These are phyloP conservation scores for Pelagomonas calceolata DNA, from an alignment of 108 stramenopile species.

Conservation along the genomic window DNA sequence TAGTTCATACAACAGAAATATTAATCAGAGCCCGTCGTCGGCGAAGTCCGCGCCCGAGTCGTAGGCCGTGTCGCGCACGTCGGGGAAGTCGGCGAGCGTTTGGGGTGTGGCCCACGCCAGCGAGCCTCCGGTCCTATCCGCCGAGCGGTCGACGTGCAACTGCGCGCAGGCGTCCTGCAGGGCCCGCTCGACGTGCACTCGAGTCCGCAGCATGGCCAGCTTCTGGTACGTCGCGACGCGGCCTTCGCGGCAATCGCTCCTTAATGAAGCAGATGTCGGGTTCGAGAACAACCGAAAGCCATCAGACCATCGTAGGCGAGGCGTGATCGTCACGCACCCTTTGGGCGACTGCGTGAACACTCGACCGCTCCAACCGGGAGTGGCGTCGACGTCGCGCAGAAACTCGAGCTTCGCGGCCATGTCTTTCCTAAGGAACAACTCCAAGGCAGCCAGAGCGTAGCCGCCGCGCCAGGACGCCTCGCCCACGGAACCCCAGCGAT, in stretches of 20 bases:
- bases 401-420: constrained; percentile 72
- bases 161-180: not conserved
- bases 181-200: not conserved
- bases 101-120: not conserved
- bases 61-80: no score
- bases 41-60: not conserved
- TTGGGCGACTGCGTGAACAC: constrained; percentile 59
- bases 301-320: constrained; percentile 13
- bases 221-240: constrained; percentile 61
- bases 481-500: constrained; percentile 59
- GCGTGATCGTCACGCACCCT: constrained; percentile 71
- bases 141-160: not conserved
- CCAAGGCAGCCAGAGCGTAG: constrained; percentile 48
- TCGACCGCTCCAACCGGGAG: constrained; percentile 62
- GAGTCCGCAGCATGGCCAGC: not conserved
- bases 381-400: constrained; percentile 66
- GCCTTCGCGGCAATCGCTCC: constrained; percentile 58
- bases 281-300: constrained; percentile 41
- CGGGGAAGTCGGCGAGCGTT: not conserved
- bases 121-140: not conserved
- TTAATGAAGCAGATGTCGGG: constrained; percentile 39
- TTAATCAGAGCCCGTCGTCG: not conserved
- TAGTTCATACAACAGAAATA: no score
- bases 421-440: constrained; percentile 60
- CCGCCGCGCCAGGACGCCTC: constrained; percentile 72